Evolutionary conservation across 495 filamentous ascomycete genomes (phyloP).

Genomic region (Podospora bellae-mahoneyi): DNA sequence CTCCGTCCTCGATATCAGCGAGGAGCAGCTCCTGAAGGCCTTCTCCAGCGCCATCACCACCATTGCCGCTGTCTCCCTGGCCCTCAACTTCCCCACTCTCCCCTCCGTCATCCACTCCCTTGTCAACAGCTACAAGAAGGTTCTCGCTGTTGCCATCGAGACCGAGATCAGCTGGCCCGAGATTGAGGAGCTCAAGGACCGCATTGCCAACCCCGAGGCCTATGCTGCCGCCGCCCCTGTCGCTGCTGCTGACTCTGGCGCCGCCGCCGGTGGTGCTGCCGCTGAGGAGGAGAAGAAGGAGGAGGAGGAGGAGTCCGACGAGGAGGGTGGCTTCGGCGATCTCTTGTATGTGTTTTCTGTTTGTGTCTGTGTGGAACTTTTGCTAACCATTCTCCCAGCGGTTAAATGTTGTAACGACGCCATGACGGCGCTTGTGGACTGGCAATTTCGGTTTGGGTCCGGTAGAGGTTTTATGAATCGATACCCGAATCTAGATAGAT

Average conservation of each 20-base stretch:
- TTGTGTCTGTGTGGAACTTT: background rate
- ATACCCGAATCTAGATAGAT: conserved; percentile 43
- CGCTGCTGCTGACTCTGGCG: conserved; percentile 54
- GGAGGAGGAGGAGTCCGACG: conserved; percentile 42
- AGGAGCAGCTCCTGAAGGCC: conserved; percentile 81
- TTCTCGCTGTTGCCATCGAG: conserved; percentile 81
- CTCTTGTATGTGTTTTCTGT: conserved; percentile 55
- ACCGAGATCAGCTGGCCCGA: conserved; percentile 93
- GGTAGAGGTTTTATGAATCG: conserved; percentile 35
- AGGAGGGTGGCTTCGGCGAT: conserved; percentile 60
- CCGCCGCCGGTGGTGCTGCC: conserved; percentile 55
- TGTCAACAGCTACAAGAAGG: conserved; percentile 97
- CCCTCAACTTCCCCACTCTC: conserved; percentile 90
- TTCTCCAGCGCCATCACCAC: conserved; percentile 80
- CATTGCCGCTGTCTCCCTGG: conserved; percentile 87
- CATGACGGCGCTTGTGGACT: conserved; percentile 34
- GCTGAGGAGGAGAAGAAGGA: conserved; percentile 64
- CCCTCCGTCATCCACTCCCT: conserved; percentile 93
- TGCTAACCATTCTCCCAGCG: conserved; percentile 36
- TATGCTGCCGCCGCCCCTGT: conserved; percentile 78
- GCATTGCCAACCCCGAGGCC: conserved; percentile 95
- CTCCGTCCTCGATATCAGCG: conserved; percentile 84
- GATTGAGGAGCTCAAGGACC: conserved; percentile 96
- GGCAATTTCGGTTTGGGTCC: conserved; percentile 39
- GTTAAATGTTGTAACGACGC: conserved; percentile 37